Evolutionary conservation across 306 rosid genomes (phyloP).

Genomic region (Phaseolus lunatus): DNA sequence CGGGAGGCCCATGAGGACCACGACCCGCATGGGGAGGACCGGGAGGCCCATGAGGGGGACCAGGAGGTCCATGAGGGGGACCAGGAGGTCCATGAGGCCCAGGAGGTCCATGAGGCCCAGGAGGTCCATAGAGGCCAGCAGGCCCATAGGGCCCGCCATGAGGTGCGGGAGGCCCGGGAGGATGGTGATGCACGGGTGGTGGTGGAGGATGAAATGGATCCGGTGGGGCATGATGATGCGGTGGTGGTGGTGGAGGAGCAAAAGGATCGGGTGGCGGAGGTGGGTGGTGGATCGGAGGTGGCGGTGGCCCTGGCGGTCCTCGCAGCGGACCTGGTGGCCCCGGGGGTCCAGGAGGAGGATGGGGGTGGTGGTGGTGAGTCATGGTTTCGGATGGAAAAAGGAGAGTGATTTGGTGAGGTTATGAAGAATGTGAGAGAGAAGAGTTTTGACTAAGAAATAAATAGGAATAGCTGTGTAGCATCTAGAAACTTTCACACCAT

Average conservation of each 20-base stretch:
- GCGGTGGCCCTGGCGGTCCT: conserved; percentile 2
- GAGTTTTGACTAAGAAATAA: no score
- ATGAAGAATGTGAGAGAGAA: background rate
- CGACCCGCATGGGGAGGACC: no score
- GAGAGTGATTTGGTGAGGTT: background rate
- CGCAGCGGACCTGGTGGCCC: conserved; percentile 14
- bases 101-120: no score
- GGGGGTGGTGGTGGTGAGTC: background rate
- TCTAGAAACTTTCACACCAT: no score
- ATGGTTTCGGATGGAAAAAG: background rate
- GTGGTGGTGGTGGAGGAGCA: conserved; percentile 25
- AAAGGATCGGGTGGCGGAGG: conserved; percentile 26
- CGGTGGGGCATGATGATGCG: conserved; percentile 1
- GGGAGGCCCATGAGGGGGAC: background rate
- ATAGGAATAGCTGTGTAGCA: no score
- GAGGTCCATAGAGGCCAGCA: no score
- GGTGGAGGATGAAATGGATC: conserved; percentile 11
- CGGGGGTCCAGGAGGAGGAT: background rate
- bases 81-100: no score
- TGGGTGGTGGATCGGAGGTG: no score
- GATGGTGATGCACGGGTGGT: background rate
- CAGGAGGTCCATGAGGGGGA: no score
- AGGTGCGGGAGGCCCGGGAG: background rate
- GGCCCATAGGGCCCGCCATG: no score
- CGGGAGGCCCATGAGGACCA: background rate